Evolutionary conservation across 192 early-diverging fungal genomes (phyloP), one percentile per base, ranked within the genome.

Genomic region (Helicostylum pulchrum): DNA sequence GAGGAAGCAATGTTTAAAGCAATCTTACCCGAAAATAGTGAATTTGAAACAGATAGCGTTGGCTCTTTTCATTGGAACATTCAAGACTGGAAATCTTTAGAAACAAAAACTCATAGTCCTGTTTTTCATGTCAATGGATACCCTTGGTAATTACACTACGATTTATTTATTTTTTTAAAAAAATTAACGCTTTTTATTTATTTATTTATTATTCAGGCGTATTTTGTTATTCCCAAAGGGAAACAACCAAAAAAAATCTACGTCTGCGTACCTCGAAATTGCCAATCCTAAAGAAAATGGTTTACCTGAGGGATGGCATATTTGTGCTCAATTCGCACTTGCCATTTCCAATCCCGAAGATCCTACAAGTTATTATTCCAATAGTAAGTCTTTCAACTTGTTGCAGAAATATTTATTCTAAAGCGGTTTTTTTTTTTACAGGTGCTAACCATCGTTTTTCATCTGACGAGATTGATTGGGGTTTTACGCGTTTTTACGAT

Each of bases 161-260:
- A 26, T 26, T 26, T 26, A 2, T 26, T 26, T n/a, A n/a, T 26
- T 26, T 26, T 26, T 26, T 26, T 2, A 26, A 26, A 26, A 26
- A 26, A 26, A 26, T 2, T 26, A 26, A 26, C n/a, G n/a, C n/a
- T 26, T 26, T 2, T 26, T 26, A 31, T 51, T 7, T 48, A 4
- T 48, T 48, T 45, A 12, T 45, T n/a, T 45, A 26, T 26, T 26
- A 26, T 26, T 26, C 26, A 70, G 67, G 67, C 60, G 67, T 44
- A 63, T 99, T 15, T 79, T 97, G 1, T 66, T 97, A 21, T 97
- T 99, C 72, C 95, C 97, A 31, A 85, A 79, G 17, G 97, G 97
- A 42, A 97, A 97, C 75, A 83, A 86, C 30, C 76, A 68, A 23
- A 60, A 51, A 0, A 90, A 96, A 20, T 73, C 63, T 1, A 72